Conservation (phyloP, 2,329 filamentous ascomycete genomes). For the Diaporthe destruens region DNA sequence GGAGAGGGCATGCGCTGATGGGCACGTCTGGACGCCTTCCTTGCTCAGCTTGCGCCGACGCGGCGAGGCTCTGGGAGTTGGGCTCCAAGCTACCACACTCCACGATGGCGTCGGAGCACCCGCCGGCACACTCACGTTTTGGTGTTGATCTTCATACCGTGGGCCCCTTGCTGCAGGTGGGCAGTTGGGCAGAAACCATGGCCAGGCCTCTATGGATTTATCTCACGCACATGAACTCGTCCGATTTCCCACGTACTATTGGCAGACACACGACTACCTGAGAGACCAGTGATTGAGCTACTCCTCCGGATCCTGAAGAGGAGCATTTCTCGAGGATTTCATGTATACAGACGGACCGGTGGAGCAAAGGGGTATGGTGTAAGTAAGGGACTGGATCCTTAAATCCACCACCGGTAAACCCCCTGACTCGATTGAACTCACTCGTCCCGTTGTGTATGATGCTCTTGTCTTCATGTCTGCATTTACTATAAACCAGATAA, state of each 20-base stretch:
- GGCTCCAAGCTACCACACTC: constrained; percentile 23
- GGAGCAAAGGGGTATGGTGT: background rate
- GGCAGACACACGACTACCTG: background rate
- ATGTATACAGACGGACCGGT: background rate
- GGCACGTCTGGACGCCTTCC: background rate
- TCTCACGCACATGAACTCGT: background rate
- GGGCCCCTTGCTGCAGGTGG: constrained; percentile 12
- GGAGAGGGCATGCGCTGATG: background rate
- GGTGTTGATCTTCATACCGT: constrained; percentile 1
- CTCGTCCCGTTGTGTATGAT: background rate
- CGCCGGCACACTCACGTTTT: background rate
- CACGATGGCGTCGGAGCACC: constrained; percentile 7
- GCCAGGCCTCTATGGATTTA: background rate
- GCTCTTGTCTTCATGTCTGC: background rate
- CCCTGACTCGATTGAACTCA: constrained; percentile 24
- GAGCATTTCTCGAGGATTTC: background rate
- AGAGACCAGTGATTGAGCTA: background rate
- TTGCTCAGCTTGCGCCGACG: constrained; percentile 12
- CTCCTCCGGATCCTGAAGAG: background rate
- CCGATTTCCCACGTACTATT: background rate
- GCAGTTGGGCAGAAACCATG: constrained; percentile 11
- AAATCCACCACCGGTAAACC: background rate
- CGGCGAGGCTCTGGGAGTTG: constrained; percentile 4
- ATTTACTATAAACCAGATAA: background rate
- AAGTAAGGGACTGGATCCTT: constrained; percentile 14